Evolutionary conservation across 2,329 filamentous ascomycete species (phyloP), one percentile per base, ranked within the genome.

Genomic region (Lecanicillium sp.): DNA sequence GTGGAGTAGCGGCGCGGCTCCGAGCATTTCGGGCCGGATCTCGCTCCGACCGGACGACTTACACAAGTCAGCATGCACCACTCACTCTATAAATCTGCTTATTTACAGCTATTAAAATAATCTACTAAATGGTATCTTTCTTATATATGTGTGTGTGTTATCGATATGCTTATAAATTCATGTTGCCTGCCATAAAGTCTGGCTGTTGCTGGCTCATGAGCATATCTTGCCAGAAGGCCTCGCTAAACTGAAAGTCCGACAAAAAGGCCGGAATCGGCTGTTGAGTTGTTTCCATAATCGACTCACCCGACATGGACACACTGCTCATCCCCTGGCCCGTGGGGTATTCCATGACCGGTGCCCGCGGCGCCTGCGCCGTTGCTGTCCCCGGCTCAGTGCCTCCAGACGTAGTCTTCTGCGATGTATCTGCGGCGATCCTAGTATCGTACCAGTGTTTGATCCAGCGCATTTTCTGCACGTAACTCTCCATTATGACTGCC

Each of bases 201-300:
- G 33, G 43, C n/a, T 37, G 43, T 10, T 32, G 43, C 19, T 17
- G 23, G 9, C 43, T 24, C 27, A 47, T 27, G 7, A 47, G 37
- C 36, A 47, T 41, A 17, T 47, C 44, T 20, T 47, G 44, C 44
- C 44, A 47, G 33, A 47, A 47, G 21, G 36, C 29, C 11, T 47
- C 44, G n/a, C 40, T 36, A 41, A 47, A 47, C 36, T 39, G 36
- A 14, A 40, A 47, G 6, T 47, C 44, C 4, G 44, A 24, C 29
- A 41, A 11, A 10, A 47, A 35, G 5, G 15, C 15, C 15, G 35
- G 2, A 11, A 40, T 32, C 6, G 27, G 36, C 27, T 40, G 44
- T 15, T 47, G 44, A 11, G 40, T 36, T 24, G 36, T 40, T 27
- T 20, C 29, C 36, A 35, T 17, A 26, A 26, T 26, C 8, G 29